These are phyloP conservation scores for Calonectria hawksworthii DNA, from an alignment of 2,329 filamentous ascomycete species.

Conservation along the genomic window DNA sequence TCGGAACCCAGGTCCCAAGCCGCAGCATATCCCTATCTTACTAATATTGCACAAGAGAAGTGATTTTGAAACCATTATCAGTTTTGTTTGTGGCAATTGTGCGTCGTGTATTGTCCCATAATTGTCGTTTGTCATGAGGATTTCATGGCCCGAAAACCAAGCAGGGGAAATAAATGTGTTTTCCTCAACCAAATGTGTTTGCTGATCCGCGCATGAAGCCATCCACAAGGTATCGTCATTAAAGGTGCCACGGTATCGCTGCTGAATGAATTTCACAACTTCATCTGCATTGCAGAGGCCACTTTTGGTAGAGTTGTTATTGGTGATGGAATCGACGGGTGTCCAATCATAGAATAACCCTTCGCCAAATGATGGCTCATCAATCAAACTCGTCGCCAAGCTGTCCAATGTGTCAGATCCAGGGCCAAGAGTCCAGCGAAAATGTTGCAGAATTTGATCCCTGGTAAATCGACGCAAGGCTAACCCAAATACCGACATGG, in stretches of 20 bases:
- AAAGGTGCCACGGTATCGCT: not conserved
- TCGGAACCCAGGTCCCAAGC: not conserved
- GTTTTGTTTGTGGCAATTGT: not conserved
- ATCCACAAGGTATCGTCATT: not conserved
- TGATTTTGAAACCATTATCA: not conserved
- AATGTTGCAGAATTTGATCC: not conserved
- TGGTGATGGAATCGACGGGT: not conserved
- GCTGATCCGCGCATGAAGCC: too few species aligned
- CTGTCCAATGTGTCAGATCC: not conserved
- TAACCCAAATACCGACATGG: not conserved
- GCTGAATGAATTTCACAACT: not conserved
- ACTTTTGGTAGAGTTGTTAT: too few species aligned
- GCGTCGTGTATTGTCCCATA: not conserved
- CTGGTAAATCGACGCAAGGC: not conserved
- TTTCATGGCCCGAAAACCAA: not conserved
- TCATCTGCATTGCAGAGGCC: not conserved
- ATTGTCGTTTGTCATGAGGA: not conserved
- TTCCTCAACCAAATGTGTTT: fast-evolving
- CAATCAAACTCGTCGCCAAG: not conserved
- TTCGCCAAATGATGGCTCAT: not conserved
- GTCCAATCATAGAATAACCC: not conserved
- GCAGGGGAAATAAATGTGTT: too few species aligned
- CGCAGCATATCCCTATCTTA: not conserved
- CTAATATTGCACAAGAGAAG: not conserved
- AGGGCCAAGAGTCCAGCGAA: not conserved